These are phyloP conservation scores for Astragalus membranaceus DNA, from an alignment of 306 rosid species.

Conservation along the genomic window DNA sequence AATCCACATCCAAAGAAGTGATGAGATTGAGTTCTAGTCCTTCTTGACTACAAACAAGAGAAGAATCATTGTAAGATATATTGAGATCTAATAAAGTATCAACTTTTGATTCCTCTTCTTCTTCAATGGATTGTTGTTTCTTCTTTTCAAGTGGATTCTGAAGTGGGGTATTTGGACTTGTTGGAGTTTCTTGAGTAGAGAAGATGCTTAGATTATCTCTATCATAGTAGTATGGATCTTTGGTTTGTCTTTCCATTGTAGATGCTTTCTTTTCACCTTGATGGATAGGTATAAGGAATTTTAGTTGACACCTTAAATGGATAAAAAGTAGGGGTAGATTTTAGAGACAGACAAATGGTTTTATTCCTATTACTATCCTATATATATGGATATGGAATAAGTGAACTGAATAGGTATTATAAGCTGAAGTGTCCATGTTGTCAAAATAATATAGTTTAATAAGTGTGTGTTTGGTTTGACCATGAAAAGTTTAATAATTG, in stretches of 20 bases:
- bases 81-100: slow-evolving; percentile 43
- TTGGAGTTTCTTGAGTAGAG: slow-evolving; percentile 31
- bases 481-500: no score
- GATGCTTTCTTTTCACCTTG: slow-evolving; percentile 14
- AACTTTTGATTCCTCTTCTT: slow-evolving; percentile 33
- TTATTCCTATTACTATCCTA: slow-evolving; percentile 26
- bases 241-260: slow-evolving; percentile 40
- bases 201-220: background rate
- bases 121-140: slow-evolving; percentile 29
- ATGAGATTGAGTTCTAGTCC: slow-evolving; percentile 49
- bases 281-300: slow-evolving; percentile 12
- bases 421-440: background rate
- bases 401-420: slow-evolving; percentile 16
- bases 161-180: slow-evolving; percentile 49
- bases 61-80: slow-evolving; percentile 20
- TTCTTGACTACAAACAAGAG: background rate
- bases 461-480: no score
- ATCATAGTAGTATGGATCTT: background rate
- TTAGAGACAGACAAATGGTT: slow-evolving; percentile 26
- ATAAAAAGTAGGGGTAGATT: slow-evolving; percentile 4
- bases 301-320: slow-evolving; percentile 20
- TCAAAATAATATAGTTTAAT: background rate
- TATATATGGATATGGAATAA: slow-evolving; percentile 26
- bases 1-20: slow-evolving; percentile 37
- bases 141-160: slow-evolving; percentile 40